Base-by-base conservation (phyloP, 2,329 filamentous ascomycete genomes). In the Cladosporium sp. region DNA sequence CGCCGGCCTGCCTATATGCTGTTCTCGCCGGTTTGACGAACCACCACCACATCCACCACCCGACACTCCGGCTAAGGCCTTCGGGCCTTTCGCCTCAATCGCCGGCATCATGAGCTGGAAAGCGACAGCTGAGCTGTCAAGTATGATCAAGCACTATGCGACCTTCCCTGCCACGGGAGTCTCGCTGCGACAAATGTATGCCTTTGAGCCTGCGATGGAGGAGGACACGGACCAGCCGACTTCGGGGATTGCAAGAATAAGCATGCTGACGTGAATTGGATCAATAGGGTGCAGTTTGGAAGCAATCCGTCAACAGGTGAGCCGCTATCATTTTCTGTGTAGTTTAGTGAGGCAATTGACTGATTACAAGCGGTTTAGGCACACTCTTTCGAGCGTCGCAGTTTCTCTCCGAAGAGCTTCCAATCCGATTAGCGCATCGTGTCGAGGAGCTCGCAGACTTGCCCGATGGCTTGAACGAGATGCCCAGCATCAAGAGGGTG, bases 121-220 rank as follows among this genome's bases (percentile, higher is more conserved):
- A 77, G 86, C 85, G 69, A 87, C 88, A 57, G 87, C 91, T 72
- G 81, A 83, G 75, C 74, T 97, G 84, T 93, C 96, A 89, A 87
- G 93, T 64, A 96, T 88, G 77, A 96, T 96, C 85, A 84, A 86
- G 72, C 90, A 96, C 75, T 96, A 96, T 80, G 89, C 90, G 70
- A 89, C 84, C 73, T 99, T 97, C 72, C 93, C 93, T 58, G 93
- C 93, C 55, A 99, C 93, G 12, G 93, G 93, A 64, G 88, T 95
- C 64, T 96, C 91, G 69, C 79, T 99, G 72, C 83, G 93, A 70
- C 93, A 99, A 79, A 99, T 99, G 93, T 92, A 96, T 51, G 92
- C 96, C n/a, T 70, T 96, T 96, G 88, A 92, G 75, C 64, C 79
- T 59, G 20, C 30, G 20, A 19, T 27, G n/a, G n/a, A n/a, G n/a